phyloP scores from a whole-genome alignment of 1,284 basidiomycete genomes.

The Neonothopanus nambi region DNA sequence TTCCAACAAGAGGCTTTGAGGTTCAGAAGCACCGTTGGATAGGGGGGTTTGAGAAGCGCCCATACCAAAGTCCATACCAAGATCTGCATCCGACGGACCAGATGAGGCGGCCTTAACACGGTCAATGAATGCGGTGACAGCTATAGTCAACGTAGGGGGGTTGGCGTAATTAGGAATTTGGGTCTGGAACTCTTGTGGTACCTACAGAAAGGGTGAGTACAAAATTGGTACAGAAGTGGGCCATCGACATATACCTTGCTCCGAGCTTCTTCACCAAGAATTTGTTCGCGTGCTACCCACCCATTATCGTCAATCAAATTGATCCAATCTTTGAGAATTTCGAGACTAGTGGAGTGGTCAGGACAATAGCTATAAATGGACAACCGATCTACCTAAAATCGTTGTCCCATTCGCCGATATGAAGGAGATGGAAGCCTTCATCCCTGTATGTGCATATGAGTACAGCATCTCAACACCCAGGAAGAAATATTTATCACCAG shows the following conservation, averaged over 20 bases:
- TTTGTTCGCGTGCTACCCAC: conserved; percentile 95
- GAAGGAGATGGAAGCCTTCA: conserved; percentile 91
- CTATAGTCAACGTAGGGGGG: conserved; percentile 91
- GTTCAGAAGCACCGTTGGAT: conserved; percentile 24
- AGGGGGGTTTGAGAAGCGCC: conserved; percentile 49
- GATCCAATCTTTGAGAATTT: conserved; percentile 90
- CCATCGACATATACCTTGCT: conserved; percentile 62
- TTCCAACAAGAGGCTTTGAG: conserved; percentile 52
- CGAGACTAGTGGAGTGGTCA: conserved; percentile 51
- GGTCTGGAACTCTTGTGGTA: conserved; percentile 86
- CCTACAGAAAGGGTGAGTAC: conserved; percentile 42
- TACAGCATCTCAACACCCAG: conserved; percentile 5
- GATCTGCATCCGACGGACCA: conserved; percentile 56
- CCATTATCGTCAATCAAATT: conserved; percentile 89
- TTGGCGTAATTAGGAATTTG: conserved; percentile 94
- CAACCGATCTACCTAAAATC: conserved; percentile 66
- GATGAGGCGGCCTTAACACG: conserved; percentile 55
- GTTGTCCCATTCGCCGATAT: conserved; percentile 91
- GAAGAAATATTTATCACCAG: conserved; percentile 61
- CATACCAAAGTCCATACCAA: conserved; percentile 62
- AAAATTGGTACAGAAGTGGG: neutral
- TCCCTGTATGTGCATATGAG: conserved; percentile 56
- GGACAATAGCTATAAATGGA: neutral
- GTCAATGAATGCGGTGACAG: conserved; percentile 83
- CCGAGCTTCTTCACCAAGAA: conserved; percentile 91